Base-by-base conservation (phyloP, 2,329 filamentous ascomycete species). In the Cytospora schulzeri region DNA sequence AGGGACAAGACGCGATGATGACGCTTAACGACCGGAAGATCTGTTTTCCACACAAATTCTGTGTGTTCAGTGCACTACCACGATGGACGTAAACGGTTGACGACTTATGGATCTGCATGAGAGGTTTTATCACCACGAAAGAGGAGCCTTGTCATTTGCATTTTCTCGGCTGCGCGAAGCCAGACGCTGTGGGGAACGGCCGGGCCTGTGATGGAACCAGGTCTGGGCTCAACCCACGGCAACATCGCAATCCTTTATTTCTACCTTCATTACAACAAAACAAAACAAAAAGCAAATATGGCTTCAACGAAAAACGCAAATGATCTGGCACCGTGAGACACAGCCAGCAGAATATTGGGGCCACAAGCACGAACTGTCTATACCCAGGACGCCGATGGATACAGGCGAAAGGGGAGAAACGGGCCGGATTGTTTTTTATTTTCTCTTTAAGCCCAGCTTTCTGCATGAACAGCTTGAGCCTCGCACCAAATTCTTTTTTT, bases 31-130 rank as follows among this genome's bases (percentile, higher is more conserved):
- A 60, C 55, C 31, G 51, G 59, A 57, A 55, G 56, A 26, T 48
- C 38, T 52, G 52, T 52, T 52, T 64, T 61, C 57, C 62, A n/a
- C 38, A 56, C 52, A 62, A 6, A 19, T n/a, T 41, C 11, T 56
- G 54, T 56, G 60, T 56, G 52, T 62, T 56, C 45, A 56, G 50
- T 48, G 52, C 60, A 48, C 60, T 62, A 56, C 52, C 52, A 62
- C 78, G 85, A 88, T 69, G 80, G 83, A 69, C 85, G 88, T 66
- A 87, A 88, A 74, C 78, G 67, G 87, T 88, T 59, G 86, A 90
- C 64, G 83, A 88, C 67, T 78, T 68, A 81, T 63, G 71, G 51
- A 57, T 67, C 66, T 67, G 65, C 69, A 71, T 68, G 68, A 63
- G 66, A 65, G 60, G 68, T 60, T 54, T 69, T 69, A 67, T 69